Base-by-base conservation (phyloP, 805 yeast genomes). In the Nakazawaea sp. region DNA sequence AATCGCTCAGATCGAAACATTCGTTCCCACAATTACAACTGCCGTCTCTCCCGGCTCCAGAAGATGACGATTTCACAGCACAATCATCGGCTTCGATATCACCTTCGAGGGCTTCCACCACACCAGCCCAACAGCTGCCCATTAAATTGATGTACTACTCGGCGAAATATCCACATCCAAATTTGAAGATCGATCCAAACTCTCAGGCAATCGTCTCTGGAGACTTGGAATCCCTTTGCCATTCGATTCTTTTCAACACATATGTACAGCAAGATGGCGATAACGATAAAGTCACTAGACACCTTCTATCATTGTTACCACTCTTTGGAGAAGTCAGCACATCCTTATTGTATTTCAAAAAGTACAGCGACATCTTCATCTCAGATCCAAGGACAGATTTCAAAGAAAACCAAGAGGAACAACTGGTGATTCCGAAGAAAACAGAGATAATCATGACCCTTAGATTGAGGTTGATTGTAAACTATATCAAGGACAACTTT, bases 191-290 rank as follows among this genome's bases (percentile, higher is more conserved):
- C 40, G 85, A 80, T 49, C 52, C 56, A 13, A 52, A 60, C 4
- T 68, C 72, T 16, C 69, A 70, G 15, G 43, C 49, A 13, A 62
- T 70, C 20, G 45, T 66, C 6, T 66, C 72, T 17, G 85, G 85
- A 15, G 53, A 85, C 0, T 50, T 74, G 9, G 96, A 88, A 54
- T 72, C 88, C 32, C 65, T 88, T 26, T 75, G 89, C 39, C 97
- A 89, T 58, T 72, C 83, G 3, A 62, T 85, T 18, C 53, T 87
- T 12, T 79, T 78, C 53, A 68, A 68, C 41, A 68, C 72, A 4
- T 50, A 62, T 15, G 29, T 25, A 10, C 32, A 19, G n/a, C 61
- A 55, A 16, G 63, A 59, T 40, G 39, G 38, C 13, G 43, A 41
- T 15, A 47, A 43, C 16, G 37, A 47, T 30, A 39, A 33, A 17